Base-by-base conservation (phyloP, 208 protist genomes). In the Wallacemonas sp. region DNA sequence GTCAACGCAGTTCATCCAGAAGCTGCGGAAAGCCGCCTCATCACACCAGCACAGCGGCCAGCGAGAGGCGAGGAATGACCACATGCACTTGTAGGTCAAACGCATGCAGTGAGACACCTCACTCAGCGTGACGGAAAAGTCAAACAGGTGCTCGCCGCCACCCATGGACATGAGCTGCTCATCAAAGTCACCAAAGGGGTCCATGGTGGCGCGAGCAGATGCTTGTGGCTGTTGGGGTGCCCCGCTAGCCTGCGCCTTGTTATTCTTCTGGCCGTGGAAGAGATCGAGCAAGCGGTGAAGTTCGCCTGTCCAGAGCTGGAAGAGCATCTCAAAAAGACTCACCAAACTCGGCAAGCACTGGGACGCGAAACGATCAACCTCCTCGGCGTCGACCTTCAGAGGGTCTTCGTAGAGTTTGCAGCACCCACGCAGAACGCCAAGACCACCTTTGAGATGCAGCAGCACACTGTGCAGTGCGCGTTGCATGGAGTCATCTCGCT, bases 91-190 rank as follows among this genome's bases (percentile, higher is more conserved):
- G 19, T 85, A 46, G n/a, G 66, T 60, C 30, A 93, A 58, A 28
- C 86, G 86, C 59, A 93, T 69, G 69, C 86, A 91, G 58, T 93
- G 82, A 6, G 76, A 72, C 5, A 93, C 64, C 59, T 87, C 80
- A 1, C 11, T 61, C 21, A 79, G 70, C 30, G 63, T 54, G 27
- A 64, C 8, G 19, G 76, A 80, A 4, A 79, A 45, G 22, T 80
- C 71, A 31, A 90, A 63, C 42, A 76, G 58, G 27, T 62, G 30
- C 5, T 56, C 59, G 42, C 70, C 67, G 44, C 51, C 51, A 15
- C 33, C 45, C 45, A 49, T 62, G 38, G 39, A 45, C 56, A 58
- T 68, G 28, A 45, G 51, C 51, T 58, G 51, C 28, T 58, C 51
- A 27, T 58, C 51, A n/a, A 58, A 58, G 14, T n/a, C 51, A 3